A percentile compares a stretch with the other conserved stretches of the same genome.
phyloP scores from a whole-genome alignment of 352 stramenopile species.

The Phytopythium ostracodes region DNA sequence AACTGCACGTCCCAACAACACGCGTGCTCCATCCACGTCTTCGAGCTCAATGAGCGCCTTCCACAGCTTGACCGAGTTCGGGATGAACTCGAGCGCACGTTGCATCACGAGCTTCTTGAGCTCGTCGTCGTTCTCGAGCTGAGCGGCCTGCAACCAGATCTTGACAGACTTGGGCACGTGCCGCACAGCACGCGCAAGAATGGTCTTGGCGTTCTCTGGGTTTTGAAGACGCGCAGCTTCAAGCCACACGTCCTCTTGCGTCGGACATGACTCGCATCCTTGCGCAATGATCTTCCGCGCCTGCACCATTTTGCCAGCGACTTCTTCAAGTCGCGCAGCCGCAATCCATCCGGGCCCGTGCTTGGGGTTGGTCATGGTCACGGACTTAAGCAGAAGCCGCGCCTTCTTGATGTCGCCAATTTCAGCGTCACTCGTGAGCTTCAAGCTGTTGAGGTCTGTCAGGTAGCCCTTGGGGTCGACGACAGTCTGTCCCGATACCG shows the following conservation, averaged over 20 bases:
- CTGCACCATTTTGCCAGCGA: constrained; percentile 93
- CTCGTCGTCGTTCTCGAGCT: constrained; percentile 90
- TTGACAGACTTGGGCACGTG: constrained; percentile 94
- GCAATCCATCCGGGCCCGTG: constrained; percentile 99
- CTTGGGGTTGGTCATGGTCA: constrained; percentile 98
- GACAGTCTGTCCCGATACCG: constrained; percentile 93
- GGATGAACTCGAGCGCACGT: constrained; percentile 94
- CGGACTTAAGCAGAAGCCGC: constrained; percentile 92
- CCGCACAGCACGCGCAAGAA: constrained; percentile 94
- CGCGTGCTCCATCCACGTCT: constrained; percentile 93
- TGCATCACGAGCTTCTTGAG: constrained; percentile 90
- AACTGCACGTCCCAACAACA: constrained; percentile 96
- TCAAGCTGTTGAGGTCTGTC: constrained; percentile 95
- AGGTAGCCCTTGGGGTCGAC: constrained; percentile 98
- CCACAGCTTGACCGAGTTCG: constrained; percentile 97
- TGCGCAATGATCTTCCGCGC: constrained; percentile 98
- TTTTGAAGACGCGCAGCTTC: constrained; percentile 96
- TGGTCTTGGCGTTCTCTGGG: constrained; percentile 94
- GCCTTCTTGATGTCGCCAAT: constrained; percentile 99
- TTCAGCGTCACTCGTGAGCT: constrained; percentile 92
- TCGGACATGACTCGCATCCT: constrained; percentile 95
- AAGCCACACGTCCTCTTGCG: constrained; percentile 98
- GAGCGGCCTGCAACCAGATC: constrained; percentile 94
- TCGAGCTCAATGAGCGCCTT: constrained; percentile 98
- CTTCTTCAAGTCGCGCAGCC: constrained; percentile 96